Evolutionary conservation across 805 yeast species (phyloP), one percentile per base, ranked within the genome.

Genomic region (Ogataea trehaloabstinens): DNA sequence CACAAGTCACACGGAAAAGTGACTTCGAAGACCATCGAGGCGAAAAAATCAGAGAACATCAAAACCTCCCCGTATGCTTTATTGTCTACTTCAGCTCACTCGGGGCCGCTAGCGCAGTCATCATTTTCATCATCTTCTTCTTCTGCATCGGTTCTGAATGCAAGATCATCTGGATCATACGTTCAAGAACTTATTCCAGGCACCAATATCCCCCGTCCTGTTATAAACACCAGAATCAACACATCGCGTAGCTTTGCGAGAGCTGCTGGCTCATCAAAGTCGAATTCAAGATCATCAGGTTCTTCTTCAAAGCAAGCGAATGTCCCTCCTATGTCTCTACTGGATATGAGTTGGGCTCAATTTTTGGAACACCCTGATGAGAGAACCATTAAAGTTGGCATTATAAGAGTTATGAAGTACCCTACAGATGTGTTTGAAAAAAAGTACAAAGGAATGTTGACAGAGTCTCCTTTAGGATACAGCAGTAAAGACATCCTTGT

Each of bases 261-360:
- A 19, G 30, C 35, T 11, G 39, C 34, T 17, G 41, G 34, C 3
- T 41, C 43, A 4, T 24, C 44, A 4, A 35, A 47, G 6, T 28
- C 42, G 10, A 37, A 41, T 18, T 42, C 52, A 5, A 44, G 38
- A 18, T 43, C 42, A 7, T 38, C 51, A 2, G 29, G 48, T 1
- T 19, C 41, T 5, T 20, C 40, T 3, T 17, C 33, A n/a, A 41
- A 39, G 24, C 31, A 42, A 10, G n/a, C 34, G 12, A 66, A 68
- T 13, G 61, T 73, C 0, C 64, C 75, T 0, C 74, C 81, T 6
- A 56, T 75, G 60, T 67, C 75, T 1, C 66, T 74, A 12, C 49
- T 78, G 6, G 89, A 83, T 52, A 56, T 71, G 28, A 75, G 78
- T 13, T 83, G 87, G 84, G 67, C 68, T 5, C 65, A 68, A 28